Base-by-base conservation (phyloP, 169 alveolate species). In the Eimeria sp. region DNA sequence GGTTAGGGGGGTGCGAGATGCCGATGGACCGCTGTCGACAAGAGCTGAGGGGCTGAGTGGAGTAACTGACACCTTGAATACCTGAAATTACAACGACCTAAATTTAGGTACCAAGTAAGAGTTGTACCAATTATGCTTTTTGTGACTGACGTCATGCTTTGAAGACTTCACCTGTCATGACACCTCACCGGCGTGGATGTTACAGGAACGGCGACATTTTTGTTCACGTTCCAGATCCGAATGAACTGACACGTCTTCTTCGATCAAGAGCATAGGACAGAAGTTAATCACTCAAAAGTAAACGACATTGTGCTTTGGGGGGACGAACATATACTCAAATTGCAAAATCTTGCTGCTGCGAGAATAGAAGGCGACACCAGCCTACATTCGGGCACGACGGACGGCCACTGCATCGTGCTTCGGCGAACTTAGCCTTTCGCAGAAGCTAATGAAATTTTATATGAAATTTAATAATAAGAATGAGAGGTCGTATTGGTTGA, bases 1-100 rank as follows among this genome's bases (percentile, higher is more conserved):
- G n/a, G n/a, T n/a, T 70, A 3, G 80, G 63, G 45, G 87, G 22
- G 57, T 49, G 49, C 82, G 63, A 2, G 87, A 47, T 63, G 57
- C 87, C 63, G 16, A 5, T 76, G 87, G 87, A 76, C 87, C 57
- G 87, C 87, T 76, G 87, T 25, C 65, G 83, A 72, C 83, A 1
- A 72, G 83, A 27, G 83, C 47, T 27, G 14, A 0, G 83, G 65
- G 18, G 87, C 10, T 1, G 25, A 43, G 11, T 72, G 65, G 63
- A 49, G 87, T 43, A 76, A 76, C 87, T 76, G 87, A 76, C 87
- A 76, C 87, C 70, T 47, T 47, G 65, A 47, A 43, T 76, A 76
- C 87, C 87, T 76, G 61, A 76, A 72, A 72, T 72, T 72, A 27
- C 82, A 45, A 13, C 25, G 49, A 72, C 51, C 22, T 5, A 72